Evolutionary conservation across 305 asterid species (phyloP).

Genomic region (Withania somnifera): DNA sequence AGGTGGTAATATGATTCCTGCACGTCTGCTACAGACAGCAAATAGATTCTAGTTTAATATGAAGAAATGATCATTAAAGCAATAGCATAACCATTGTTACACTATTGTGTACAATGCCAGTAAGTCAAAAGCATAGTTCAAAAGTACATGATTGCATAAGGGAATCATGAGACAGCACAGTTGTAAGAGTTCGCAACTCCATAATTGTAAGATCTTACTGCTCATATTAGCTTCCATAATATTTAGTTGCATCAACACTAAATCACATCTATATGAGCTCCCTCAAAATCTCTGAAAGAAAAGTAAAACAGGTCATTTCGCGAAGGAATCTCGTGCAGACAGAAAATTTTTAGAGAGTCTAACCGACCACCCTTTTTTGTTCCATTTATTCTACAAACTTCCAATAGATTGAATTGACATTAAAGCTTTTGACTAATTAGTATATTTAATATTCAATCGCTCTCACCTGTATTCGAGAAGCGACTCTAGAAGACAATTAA

Average conservation of each 20-base stretch:
- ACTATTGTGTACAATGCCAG: neutral
- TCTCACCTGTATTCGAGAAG: constrained; percentile 75
- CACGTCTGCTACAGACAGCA: neutral
- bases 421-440: neutral
- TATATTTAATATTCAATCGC: neutral
- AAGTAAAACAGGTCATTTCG: too few species aligned
- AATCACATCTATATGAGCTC: too few species aligned
- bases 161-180: neutral
- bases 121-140: neutral
- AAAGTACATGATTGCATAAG: neutral
- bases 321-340: too few species aligned
- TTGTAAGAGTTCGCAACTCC: neutral
- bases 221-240: too few species aligned
- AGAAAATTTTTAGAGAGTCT: neutral
- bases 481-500: constrained; percentile 45
- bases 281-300: too few species aligned
- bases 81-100: neutral
- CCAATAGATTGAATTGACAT: neutral
- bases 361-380: neutral
- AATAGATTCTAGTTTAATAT: neutral
- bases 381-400: neutral
- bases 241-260: too few species aligned
- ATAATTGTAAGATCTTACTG: neutral
- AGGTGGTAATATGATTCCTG: neutral
- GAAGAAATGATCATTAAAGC: neutral